Evolutionary conservation across 2,329 filamentous ascomycete genomes (phyloP), one percentile per base, ranked within the genome.

Genomic region (Pseudocercospora macadamiae): DNA sequence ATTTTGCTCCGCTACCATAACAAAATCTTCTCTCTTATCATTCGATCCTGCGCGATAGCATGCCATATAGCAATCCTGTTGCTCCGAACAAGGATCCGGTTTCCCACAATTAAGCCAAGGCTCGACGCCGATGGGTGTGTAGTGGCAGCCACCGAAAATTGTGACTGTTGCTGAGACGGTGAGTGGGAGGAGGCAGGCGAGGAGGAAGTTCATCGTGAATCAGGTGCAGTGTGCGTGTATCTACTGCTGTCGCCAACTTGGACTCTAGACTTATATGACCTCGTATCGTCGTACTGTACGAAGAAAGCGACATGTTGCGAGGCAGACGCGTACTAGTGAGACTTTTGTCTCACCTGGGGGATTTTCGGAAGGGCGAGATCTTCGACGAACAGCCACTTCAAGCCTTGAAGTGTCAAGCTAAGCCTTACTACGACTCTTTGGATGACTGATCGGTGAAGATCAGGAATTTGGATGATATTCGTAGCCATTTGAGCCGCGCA

Each of bases 101-200:
- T 47, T 39, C 16, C 48, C 48, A 42, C 53, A 55, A 18, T 47
- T 55, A 42, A 49, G 26, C 54, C 54, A 55, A 23, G 54, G 44
- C 39, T 42, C 39, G 8, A 47, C 42, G 2, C 53, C 39, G 23
- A 48, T 19, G 8, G 26, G n/a, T 4, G 14, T 21, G 53, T 55
- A 48, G 12, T 16, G 25, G 44, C 44, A 49, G 42, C 44, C 28
- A 8, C 30, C 34, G 42, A 48, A 55, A 10, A 48, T 25, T 5
- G 39, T 36, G n/a, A 55, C 30, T 14, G 23, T 18, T 16, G 44
- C 44, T 8, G 54, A 48, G 21, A 55, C 21, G 16, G 21, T 18
- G 7, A 54, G 32, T 4, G 54, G 28, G 21, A 51, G 30, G 18
- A 14, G 7, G 21, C 1, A 28, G 30, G 44, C 44, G 44, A 39